These are phyloP conservation scores for Tylopilus plumbeoviolaceoides DNA, from an alignment of 768 basidiomycete species.

Conservation along the genomic window DNA sequence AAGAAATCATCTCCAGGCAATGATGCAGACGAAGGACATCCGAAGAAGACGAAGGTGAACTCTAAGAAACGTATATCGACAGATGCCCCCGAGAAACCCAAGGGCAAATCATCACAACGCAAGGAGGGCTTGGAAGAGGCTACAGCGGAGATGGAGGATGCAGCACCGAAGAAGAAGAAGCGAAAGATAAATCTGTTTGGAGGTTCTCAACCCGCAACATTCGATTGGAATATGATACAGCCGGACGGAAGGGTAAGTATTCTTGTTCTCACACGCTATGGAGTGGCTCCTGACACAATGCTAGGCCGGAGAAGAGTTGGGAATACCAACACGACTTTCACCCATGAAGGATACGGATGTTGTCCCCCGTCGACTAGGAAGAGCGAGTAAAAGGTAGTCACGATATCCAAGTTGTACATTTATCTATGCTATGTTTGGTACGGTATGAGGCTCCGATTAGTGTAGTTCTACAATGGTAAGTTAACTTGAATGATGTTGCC, in stretches of 20 bases:
- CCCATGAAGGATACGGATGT: constrained; percentile 57
- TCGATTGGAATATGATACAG: constrained; percentile 41
- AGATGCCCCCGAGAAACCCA: constrained; percentile 21
- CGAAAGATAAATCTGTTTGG: constrained; percentile 66
- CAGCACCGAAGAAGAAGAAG: constrained; percentile 58
- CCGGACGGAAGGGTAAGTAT: constrained; percentile 28
- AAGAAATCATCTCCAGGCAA: constrained; percentile 23
- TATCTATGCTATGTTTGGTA: neutral
- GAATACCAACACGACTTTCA: constrained; percentile 64
- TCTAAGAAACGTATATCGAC: constrained; percentile 19
- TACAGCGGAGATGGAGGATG: constrained; percentile 23
- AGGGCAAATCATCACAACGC: constrained; percentile 11
- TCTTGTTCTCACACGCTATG: constrained; percentile 4
- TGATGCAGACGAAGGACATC: constrained; percentile 9
- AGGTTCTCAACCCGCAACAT: constrained; percentile 36
- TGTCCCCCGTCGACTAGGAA: constrained; percentile 42
- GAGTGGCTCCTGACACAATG: neutral
- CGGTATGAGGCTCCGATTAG: neutral
- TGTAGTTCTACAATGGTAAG: neutral
- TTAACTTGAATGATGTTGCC: too few relatives aligned
- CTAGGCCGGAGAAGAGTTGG: constrained; percentile 40
- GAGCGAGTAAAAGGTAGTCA: constrained; percentile 22
- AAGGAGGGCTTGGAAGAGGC: constrained; percentile 17
- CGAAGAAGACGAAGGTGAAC: constrained; percentile 19
- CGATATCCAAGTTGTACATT: neutral